Evolutionary conservation across 2,329 filamentous ascomycete species (phyloP).

Genomic region (Cladobotryum mycophilum): DNA sequence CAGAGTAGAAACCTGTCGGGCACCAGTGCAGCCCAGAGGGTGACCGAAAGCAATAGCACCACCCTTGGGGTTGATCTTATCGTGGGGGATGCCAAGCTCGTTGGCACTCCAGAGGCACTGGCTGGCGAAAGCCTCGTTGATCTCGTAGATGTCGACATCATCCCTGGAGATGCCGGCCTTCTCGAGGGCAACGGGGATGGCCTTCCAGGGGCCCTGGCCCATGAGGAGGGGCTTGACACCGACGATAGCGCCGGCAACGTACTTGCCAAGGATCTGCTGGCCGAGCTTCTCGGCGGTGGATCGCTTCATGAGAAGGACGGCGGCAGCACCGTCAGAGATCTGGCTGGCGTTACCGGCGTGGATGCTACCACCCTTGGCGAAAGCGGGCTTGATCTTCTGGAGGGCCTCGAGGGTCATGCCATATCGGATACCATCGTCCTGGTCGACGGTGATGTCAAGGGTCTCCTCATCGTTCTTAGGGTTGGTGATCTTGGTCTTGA

Average conservation of each 20-base stretch:
- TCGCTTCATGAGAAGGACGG: conserved; percentile 92
- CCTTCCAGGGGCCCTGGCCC: conserved; percentile 92
- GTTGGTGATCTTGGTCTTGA: conserved; percentile 83
- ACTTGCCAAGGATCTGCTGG: conserved; percentile 88
- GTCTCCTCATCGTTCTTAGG: conserved; percentile 83
- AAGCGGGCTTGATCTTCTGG: conserved; percentile 84
- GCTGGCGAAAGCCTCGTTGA: conserved; percentile 97
- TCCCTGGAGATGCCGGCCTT: conserved; percentile 81
- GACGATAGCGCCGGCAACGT: conserved; percentile 75
- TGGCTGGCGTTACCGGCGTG: conserved; percentile 95
- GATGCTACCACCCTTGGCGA: conserved; percentile 86
- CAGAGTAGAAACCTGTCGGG: conserved; percentile 86
- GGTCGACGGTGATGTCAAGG: conserved; percentile 75
- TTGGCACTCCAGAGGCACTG: conserved; percentile 93
- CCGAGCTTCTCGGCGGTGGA: conserved; percentile 82
- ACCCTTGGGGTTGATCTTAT: conserved; percentile 96
- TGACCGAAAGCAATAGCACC: conserved; percentile 95
- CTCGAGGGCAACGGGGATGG: conserved; percentile 85
- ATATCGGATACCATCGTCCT: conserved; percentile 80
- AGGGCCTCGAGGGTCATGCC: conserved; percentile 84
- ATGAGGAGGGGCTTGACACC: conserved; percentile 91
- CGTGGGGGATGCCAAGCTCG: conserved; percentile 71
- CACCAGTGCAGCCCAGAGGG: conserved; percentile 89
- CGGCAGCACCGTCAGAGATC: conserved; percentile 91
- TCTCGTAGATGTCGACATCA: conserved; percentile 95